Evolutionary conservation across 2,329 filamentous ascomycete species (phyloP).

Genomic region (Epichloe amarillans): DNA sequence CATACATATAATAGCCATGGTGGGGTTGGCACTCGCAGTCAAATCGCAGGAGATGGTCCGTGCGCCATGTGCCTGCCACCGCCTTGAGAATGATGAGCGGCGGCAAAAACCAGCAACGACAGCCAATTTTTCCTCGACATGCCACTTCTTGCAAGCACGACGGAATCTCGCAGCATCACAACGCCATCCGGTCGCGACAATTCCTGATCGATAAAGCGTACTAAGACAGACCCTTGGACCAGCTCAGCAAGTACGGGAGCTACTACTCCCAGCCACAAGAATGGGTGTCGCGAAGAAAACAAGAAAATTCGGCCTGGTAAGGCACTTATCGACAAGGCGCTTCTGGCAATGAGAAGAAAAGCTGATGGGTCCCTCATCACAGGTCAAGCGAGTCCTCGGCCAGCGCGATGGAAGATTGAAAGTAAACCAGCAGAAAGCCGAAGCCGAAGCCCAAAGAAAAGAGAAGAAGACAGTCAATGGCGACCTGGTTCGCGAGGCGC

Average conservation of each 20-base stretch:
- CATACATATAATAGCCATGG: too few relatives aligned
- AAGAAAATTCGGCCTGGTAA: conserved; percentile 70
- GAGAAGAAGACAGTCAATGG: conserved; percentile 40
- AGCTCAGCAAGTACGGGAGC: neutral
- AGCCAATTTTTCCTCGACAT: conserved; percentile 7
- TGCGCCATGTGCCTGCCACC: conserved; percentile 16
- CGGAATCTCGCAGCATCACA: neutral
- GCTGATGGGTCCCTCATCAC: conserved; percentile 1
- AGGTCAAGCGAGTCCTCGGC: conserved; percentile 73
- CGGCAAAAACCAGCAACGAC: conserved; percentile 5
- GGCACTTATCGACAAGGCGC: conserved; percentile 20
- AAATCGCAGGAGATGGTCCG: conserved; percentile 11
- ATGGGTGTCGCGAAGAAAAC: conserved; percentile 90
- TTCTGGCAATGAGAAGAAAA: neutral
- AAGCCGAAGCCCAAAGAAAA: conserved; percentile 43
- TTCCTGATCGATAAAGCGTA: neutral
- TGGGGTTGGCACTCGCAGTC: neutral
- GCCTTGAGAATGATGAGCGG: conserved; percentile 8
- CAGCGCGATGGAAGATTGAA: conserved; percentile 70
- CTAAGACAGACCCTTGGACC: neutral
- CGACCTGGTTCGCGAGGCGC: conserved; percentile 63
- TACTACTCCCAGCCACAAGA: conserved; percentile 3
- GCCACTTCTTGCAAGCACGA: neutral
- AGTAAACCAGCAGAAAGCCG: conserved; percentile 60
- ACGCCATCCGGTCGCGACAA: neutral